A percentile compares a stretch with the other conserved stretches of the same genome.
Conservation (phyloP, 2,329 filamentous ascomycete genomes). For the Ophiostoma quercus region DNA sequence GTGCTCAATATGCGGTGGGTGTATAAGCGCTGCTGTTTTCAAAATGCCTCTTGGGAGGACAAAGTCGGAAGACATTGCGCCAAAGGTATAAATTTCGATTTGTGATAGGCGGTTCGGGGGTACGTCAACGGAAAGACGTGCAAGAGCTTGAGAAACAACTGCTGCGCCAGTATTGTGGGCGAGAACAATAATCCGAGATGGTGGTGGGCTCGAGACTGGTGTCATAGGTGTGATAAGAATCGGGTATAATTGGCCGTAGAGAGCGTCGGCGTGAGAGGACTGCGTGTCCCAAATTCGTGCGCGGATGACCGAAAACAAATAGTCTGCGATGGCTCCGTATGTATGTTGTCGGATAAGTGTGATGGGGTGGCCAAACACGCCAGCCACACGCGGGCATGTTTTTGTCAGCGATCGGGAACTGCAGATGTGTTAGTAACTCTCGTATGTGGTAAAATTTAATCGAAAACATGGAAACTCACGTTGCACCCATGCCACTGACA, state of each 20-base stretch:
- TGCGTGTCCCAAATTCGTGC: slow-evolving; percentile 32
- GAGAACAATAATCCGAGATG: slow-evolving; percentile 37
- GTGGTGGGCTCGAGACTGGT: not conserved
- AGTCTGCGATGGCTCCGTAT: slow-evolving; percentile 50
- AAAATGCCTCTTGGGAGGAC: slow-evolving; percentile 33
- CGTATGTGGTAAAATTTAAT: not conserved
- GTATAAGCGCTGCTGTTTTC: slow-evolving; percentile 20
- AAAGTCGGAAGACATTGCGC: slow-evolving; percentile 38
- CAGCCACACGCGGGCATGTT: slow-evolving; percentile 35
- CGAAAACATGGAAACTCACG: slow-evolving; percentile 27
- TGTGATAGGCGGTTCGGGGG: slow-evolving; percentile 36
- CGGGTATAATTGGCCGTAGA: slow-evolving; percentile 38
- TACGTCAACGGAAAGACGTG: slow-evolving; percentile 38
- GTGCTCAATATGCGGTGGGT: slow-evolving; percentile 35
- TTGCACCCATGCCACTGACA: slow-evolving; percentile 35
- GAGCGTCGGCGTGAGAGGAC: slow-evolving; percentile 31
- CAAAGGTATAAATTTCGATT: slow-evolving; percentile 44
- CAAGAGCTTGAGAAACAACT: slow-evolving; percentile 35
- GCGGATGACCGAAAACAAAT: slow-evolving; percentile 36
- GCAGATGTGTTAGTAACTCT: not conserved
- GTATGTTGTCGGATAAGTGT: slow-evolving; percentile 48
- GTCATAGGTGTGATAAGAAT: slow-evolving; percentile 30
- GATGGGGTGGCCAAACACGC: slow-evolving; percentile 39
- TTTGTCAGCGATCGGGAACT: slow-evolving; percentile 33
- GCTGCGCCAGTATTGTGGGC: slow-evolving; percentile 40